Conservation (phyloP, 495 filamentous ascomycete genomes). For the Penicillium roqueforti region DNA sequence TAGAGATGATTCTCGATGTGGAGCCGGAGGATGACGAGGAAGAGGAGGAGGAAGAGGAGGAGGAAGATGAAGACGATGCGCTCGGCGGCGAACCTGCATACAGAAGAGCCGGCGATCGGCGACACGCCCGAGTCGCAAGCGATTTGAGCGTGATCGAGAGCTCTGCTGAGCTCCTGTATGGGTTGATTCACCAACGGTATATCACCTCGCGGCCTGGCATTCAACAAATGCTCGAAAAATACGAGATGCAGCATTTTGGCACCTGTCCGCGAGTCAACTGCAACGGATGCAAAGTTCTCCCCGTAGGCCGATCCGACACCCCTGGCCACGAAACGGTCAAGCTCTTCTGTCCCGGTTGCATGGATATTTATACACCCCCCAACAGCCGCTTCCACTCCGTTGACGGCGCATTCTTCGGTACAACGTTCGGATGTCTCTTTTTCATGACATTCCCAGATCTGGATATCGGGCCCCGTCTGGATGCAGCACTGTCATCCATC, state of each 20-base stretch:
- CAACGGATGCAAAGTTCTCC: slow-evolving; percentile 79
- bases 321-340: slow-evolving; percentile 98
- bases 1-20: slow-evolving; percentile 97
- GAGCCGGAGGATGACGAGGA: slow-evolving; percentile 92
- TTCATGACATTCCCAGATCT: slow-evolving; percentile 98
- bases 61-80: slow-evolving; percentile 73
- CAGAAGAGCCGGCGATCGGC: slow-evolving; percentile 59
- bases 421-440: slow-evolving; percentile 91
- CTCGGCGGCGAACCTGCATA: slow-evolving; percentile 63
- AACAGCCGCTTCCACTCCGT: slow-evolving; percentile 97
- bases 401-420: slow-evolving; percentile 97
- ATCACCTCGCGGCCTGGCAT: slow-evolving; percentile 97
- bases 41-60: slow-evolving; percentile 68
- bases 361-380: slow-evolving; percentile 94
- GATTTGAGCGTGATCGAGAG: slow-evolving; percentile 94
- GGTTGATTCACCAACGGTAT: slow-evolving; percentile 95
- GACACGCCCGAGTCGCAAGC: slow-evolving; percentile 82
- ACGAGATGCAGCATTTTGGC: slow-evolving; percentile 92
- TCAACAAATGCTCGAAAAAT: slow-evolving; percentile 98
- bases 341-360: slow-evolving; percentile 93
- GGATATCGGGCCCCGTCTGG: slow-evolving; percentile 55
- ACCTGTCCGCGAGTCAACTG: slow-evolving; percentile 88
- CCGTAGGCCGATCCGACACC: slow-evolving; percentile 87
- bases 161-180: slow-evolving; percentile 95
- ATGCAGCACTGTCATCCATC: slow-evolving; percentile 27